These are phyloP conservation scores for Lactarius tabidus DNA, from an alignment of 768 basidiomycete species.

Conservation along the genomic window DNA sequence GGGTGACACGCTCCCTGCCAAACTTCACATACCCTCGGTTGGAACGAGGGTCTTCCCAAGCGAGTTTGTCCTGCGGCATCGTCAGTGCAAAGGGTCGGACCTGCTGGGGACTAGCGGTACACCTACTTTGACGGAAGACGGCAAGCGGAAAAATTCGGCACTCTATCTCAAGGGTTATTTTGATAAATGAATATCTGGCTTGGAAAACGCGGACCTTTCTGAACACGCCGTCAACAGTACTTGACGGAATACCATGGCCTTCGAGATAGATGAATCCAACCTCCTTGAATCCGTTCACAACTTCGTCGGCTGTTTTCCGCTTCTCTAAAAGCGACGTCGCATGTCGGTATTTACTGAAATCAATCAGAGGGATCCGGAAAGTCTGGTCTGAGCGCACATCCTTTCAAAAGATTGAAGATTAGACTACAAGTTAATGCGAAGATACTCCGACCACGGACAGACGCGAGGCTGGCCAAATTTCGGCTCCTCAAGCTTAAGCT, in stretches of 20 bases:
- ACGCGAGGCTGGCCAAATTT: slow-evolving; percentile 2
- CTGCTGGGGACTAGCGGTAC: background rate
- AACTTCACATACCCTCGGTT: slow-evolving; percentile 81
- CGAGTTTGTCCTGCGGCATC: slow-evolving; percentile 47
- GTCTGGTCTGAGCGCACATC: slow-evolving; percentile 36
- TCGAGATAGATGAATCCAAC: slow-evolving; percentile 78
- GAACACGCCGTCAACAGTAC: slow-evolving; percentile 57
- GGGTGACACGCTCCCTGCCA: slow-evolving; percentile 80
- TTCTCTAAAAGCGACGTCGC: slow-evolving; percentile 52
- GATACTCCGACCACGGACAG: slow-evolving; percentile 2
- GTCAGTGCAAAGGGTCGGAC: background rate
- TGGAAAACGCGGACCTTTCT: slow-evolving; percentile 45
- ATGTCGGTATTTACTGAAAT: slow-evolving; percentile 65
- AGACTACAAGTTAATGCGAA: background rate
- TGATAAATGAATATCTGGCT: background rate
- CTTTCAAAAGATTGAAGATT: slow-evolving; percentile 26
- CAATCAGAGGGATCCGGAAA: slow-evolving; percentile 62
- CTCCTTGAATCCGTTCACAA: slow-evolving; percentile 75
- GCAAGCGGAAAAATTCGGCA: slow-evolving; percentile 67
- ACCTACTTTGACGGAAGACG: slow-evolving; percentile 55
- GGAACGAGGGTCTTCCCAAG: slow-evolving; percentile 82
- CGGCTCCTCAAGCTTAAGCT: too few relatives aligned
- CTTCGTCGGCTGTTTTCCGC: slow-evolving; percentile 56
- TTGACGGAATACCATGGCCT: slow-evolving; percentile 64
- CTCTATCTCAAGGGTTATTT: slow-evolving; percentile 47